A percentile compares a stretch with the other conserved stretches of the same genome.
These are phyloP conservation scores for Aquilaria agallochum DNA, from an alignment of 441 rosid species.

Conservation along the genomic window DNA sequence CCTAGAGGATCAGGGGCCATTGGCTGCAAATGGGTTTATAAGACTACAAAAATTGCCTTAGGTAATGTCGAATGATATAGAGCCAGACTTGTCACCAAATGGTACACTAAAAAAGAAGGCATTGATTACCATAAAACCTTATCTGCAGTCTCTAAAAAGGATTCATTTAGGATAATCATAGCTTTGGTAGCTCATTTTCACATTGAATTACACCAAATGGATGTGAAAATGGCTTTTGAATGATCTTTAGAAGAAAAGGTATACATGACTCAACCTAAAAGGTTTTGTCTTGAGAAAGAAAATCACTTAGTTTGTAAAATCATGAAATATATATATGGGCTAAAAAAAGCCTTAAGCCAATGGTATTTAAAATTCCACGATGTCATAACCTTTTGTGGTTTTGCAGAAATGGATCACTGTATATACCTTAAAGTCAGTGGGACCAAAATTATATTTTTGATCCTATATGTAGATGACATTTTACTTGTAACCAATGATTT, in stretches of 20 bases:
- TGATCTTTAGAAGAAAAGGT: neutral
- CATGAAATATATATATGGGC: neutral
- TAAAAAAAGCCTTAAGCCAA: neutral
- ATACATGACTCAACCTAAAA: conserved; percentile 1
- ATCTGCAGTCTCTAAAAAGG: neutral
- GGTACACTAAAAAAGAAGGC: no score
- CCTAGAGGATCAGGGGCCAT: no score
- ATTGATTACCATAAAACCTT: neutral
- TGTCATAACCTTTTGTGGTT: neutral
- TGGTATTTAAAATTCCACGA: conserved; percentile 4
- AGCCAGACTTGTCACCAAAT: no score
- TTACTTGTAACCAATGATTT: neutral
- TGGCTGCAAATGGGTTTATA: no score
- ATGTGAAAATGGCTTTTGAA: neutral
- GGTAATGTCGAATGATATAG: no score
- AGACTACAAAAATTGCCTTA: no score
- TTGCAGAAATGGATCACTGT: neutral
- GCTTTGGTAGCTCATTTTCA: no score
- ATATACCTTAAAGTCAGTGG: neutral
- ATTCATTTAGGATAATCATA: no score
- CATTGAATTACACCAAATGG: neutral
- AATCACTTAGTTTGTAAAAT: neutral
- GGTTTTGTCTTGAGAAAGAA: neutral
- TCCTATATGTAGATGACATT: neutral
- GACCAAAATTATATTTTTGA: neutral